Evolutionary conservation across 164 flowering plant species (phyloP).

Genomic region (Vitis cinerea): DNA sequence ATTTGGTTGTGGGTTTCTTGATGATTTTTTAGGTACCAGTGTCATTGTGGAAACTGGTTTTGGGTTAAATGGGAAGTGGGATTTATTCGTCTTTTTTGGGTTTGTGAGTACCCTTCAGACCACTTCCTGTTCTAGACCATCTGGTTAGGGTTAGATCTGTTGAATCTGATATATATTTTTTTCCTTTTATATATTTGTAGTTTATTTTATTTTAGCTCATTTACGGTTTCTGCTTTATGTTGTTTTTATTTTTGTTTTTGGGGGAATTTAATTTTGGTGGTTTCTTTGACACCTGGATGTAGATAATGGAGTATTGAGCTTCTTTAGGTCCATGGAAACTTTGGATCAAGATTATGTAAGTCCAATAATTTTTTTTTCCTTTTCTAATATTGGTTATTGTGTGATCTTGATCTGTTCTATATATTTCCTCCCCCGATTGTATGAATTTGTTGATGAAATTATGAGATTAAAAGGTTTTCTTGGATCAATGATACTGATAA

Average conservation of each 20-base stretch:
- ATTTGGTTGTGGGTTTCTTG: slow-evolving; percentile 13
- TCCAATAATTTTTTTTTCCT: not conserved
- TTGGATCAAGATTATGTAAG: slow-evolving; percentile 27
- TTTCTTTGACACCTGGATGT: slow-evolving; percentile 10
- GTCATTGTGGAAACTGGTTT: not conserved
- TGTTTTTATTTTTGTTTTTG: not conserved
- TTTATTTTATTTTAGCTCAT: not conserved
- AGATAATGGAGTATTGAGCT: slow-evolving; percentile 17
- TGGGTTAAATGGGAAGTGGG: slow-evolving; percentile 8
- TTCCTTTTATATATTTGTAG: not conserved
- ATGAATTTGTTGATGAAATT: not conserved
- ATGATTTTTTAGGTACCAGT: not conserved
- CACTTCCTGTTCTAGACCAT: not conserved
- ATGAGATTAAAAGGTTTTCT: not conserved
- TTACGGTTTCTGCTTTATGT: slow-evolving; percentile 1
- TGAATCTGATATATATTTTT: slow-evolving; percentile 6
- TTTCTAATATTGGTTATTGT: not conserved
- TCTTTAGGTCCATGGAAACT: slow-evolving; percentile 13
- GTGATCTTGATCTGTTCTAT: not conserved
- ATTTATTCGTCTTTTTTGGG: slow-evolving; percentile 10
- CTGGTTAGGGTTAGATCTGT: slow-evolving; percentile 30
- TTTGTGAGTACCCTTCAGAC: slow-evolving; percentile 16
- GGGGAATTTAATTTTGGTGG: not conserved
- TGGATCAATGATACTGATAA: not conserved
- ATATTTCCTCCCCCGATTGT: not conserved